Percentiles rank a stretch among this genome's conserved stretches.
Conservation (phyloP, 2,329 filamentous ascomycete genomes). For the Cercospora canescens region DNA sequence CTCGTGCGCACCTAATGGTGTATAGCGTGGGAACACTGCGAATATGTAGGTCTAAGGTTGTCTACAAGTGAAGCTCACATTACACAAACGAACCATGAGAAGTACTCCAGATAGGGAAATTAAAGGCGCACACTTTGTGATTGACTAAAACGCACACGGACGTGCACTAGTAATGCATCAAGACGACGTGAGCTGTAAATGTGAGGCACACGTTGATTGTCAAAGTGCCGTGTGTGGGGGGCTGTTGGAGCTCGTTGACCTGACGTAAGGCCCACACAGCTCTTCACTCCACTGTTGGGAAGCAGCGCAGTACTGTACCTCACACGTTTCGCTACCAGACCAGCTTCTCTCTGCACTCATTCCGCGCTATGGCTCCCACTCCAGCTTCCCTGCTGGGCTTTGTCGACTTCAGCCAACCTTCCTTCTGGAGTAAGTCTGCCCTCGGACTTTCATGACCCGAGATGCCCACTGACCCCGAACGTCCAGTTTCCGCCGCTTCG, state of each 20-base stretch:
- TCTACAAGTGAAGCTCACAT: not conserved
- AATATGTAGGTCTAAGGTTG: not conserved
- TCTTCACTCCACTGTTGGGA: not conserved
- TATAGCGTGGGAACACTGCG: not conserved
- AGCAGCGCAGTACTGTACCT: not conserved
- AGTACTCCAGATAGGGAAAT: not conserved
- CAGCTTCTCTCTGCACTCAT: not conserved
- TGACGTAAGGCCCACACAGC: not conserved
- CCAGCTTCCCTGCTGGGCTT: constrained; percentile 42
- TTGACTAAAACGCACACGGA: no score
- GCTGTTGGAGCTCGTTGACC: not conserved
- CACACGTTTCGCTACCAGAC: not conserved
- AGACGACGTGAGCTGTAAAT: not conserved
- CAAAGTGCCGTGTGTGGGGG: not conserved
- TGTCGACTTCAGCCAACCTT: constrained; percentile 45
- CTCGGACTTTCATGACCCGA: not conserved
- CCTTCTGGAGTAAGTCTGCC: constrained; percentile 48
- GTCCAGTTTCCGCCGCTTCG: constrained; percentile 47
- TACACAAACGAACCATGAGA: not conserved
- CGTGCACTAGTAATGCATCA: no score
- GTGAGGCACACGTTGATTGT: not conserved
- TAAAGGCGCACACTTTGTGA: not conserved
- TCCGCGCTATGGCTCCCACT: constrained; percentile 3
- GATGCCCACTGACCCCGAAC: constrained; percentile 1
- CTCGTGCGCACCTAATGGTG: constrained; percentile 1